Conservation (phyloP, 2,329 filamentous ascomycete genomes). For the Endoconidiophora polonica region DNA sequence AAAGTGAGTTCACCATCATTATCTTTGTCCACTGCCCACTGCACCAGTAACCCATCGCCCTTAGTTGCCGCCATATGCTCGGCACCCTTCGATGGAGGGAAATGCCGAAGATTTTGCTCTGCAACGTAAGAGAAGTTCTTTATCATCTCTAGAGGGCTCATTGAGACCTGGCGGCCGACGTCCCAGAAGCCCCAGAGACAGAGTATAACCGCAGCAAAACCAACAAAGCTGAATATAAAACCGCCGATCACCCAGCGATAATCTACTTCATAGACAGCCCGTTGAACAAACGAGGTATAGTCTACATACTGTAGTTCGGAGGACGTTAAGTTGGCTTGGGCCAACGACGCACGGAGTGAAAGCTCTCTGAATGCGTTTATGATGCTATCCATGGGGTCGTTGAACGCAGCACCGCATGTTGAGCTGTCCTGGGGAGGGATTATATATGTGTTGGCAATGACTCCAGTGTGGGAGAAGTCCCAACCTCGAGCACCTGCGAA, state of each 20-base stretch:
- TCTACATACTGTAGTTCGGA: constrained; percentile 7
- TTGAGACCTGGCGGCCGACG: constrained; percentile 7
- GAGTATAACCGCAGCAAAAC: neutral
- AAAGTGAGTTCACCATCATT: constrained; percentile 11
- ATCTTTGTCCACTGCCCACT: constrained; percentile 11
- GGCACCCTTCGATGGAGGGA: constrained; percentile 8
- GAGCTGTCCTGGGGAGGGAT: constrained; percentile 1
- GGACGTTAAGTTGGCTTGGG: constrained; percentile 4
- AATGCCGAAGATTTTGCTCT: constrained; percentile 9
- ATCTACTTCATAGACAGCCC: constrained; percentile 10
- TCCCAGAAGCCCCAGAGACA: constrained; percentile 13
- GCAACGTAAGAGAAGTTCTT: constrained; percentile 11
- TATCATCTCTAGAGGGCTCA: constrained; percentile 12
- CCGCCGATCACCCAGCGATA: constrained; percentile 12
- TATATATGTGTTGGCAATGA: constrained; percentile 10
- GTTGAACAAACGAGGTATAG: constrained; percentile 11
- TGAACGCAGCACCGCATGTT: constrained; percentile 9
- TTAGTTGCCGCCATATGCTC: constrained; percentile 7
- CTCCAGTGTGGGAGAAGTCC: constrained; percentile 9
- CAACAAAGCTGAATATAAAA: constrained; percentile 7
- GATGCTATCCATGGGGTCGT: constrained; percentile 11
- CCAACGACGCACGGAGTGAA: constrained; percentile 5
- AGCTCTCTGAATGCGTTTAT: constrained; percentile 10
- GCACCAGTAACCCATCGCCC: constrained; percentile 9
- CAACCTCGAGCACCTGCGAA: constrained; percentile 11